Evolutionary conservation across 208 protist genomes (phyloP).

Genomic region (Leishmania amazonensis): DNA sequence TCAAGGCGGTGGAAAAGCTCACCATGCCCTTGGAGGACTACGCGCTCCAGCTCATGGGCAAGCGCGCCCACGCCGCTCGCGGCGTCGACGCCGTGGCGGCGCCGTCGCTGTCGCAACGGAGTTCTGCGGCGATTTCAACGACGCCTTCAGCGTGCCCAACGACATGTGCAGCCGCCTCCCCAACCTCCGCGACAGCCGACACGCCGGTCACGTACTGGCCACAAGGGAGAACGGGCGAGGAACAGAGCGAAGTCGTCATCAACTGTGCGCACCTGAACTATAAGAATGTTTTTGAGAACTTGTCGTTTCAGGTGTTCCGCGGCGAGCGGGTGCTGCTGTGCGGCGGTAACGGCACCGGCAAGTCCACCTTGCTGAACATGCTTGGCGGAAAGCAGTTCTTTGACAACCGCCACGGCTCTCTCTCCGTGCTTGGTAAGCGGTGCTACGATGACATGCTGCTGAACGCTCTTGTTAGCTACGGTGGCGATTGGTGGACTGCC

Average conservation of each 20-base stretch:
- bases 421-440: constrained; percentile 66
- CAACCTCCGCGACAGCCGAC: background rate
- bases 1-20: constrained; percentile 41
- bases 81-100: background rate
- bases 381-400: constrained; percentile 90
- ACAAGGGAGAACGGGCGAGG: background rate
- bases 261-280: constrained; percentile 54
- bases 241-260: constrained; percentile 40
- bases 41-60: constrained; percentile 56
- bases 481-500: constrained; percentile 80
- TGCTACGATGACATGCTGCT: constrained; percentile 88
- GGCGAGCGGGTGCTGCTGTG: constrained; percentile 88
- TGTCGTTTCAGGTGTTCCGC: constrained; percentile 56
- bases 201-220: constrained; percentile 10
- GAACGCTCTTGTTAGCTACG: constrained; percentile 59
- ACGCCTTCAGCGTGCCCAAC: background rate
- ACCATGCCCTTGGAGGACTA: constrained; percentile 50
- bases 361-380: constrained; percentile 94
- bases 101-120: constrained; percentile 12
- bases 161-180: background rate
- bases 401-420: constrained; percentile 39
- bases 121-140: background rate
- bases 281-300: constrained; percentile 61
- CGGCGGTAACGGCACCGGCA: constrained; percentile 95
- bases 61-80: background rate